Percentiles rank a stretch among this genome's conserved stretches.
These are phyloP conservation scores for Murraya koenigii DNA, from an alignment of 345 rosid genomes.

Conservation along the genomic window DNA sequence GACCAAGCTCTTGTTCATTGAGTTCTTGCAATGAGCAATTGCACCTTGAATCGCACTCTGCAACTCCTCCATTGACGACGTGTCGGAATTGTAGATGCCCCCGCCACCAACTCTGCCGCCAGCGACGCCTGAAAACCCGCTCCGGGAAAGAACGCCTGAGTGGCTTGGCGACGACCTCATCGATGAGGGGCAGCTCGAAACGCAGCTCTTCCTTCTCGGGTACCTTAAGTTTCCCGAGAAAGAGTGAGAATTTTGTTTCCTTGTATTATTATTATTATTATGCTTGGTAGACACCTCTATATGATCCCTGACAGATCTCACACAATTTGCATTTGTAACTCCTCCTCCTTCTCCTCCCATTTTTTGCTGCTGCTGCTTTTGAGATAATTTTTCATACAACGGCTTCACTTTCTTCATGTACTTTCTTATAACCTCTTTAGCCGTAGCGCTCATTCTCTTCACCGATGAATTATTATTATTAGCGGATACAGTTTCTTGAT, in stretches of 20 bases:
- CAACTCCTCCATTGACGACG: slow-evolving; percentile 84
- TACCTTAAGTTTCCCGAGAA: slow-evolving; percentile 87
- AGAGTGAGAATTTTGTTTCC: slow-evolving; percentile 47
- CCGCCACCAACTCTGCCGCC: slow-evolving; percentile 11
- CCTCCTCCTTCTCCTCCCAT: slow-evolving; percentile 14
- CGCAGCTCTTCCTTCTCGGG: slow-evolving; percentile 60
- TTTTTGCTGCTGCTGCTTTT: slow-evolving; percentile 51
- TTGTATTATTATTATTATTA: slow-evolving; percentile 5
- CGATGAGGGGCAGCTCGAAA: slow-evolving; percentile 85
- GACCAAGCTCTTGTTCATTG: slow-evolving; percentile 48
- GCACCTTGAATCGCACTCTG: slow-evolving; percentile 97
- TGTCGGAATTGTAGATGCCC: slow-evolving; percentile 23
- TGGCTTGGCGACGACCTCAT: slow-evolving; percentile 90
- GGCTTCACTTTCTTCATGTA: slow-evolving; percentile 94
- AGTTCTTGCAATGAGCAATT: slow-evolving; percentile 85
- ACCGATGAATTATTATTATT: slow-evolving; percentile 37
- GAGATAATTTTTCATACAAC: slow-evolving; percentile 78
- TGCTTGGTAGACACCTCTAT: slow-evolving; percentile 6
- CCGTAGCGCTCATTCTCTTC: slow-evolving; percentile 71
- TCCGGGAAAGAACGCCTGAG: slow-evolving; percentile 66
- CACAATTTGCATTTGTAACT: too few species aligned
- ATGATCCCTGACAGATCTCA: slow-evolving; percentile 27
- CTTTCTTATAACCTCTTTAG: slow-evolving; percentile 76
- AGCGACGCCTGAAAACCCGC: slow-evolving; percentile 26
- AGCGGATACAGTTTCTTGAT: background rate